Percentiles rank a stretch among this genome's conserved stretches.
These are phyloP conservation scores for Pythium apleroticum DNA, from an alignment of 352 stramenopile species.

Conservation along the genomic window DNA sequence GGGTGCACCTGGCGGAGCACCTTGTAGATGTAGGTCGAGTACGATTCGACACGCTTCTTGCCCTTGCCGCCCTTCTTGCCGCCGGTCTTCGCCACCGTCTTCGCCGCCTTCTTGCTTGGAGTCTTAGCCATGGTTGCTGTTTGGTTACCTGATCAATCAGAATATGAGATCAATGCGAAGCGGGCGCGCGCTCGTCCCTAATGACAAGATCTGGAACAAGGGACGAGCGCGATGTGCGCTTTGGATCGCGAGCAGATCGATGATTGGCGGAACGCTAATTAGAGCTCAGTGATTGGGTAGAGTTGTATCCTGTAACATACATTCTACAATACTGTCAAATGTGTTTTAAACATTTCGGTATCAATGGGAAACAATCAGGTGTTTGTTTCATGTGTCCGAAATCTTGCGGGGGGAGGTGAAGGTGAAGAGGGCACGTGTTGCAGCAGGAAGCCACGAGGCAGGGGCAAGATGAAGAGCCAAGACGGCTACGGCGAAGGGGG, in stretches of 20 bases:
- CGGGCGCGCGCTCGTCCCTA: constrained; percentile 55
- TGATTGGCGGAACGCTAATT: constrained; percentile 19
- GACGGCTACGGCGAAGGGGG: constrained; percentile 48
- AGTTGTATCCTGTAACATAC: background rate
- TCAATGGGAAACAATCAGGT: constrained; percentile 4
- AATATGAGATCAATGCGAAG: constrained; percentile 97
- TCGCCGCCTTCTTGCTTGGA: constrained; percentile 92
- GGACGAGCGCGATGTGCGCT: constrained; percentile 14
- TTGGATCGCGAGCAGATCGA: background rate
- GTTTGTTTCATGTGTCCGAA: constrained; percentile 23
- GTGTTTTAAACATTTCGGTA: constrained; percentile 18
- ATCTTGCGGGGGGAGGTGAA: constrained; percentile 27
- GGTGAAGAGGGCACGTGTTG: constrained; percentile 25
- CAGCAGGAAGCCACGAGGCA: constrained; percentile 15
- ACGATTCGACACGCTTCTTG: constrained; percentile 89
- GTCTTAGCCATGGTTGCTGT: constrained; percentile 92
- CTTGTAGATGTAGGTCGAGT: constrained; percentile 94
- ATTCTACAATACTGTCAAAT: background rate
- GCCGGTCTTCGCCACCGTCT: constrained; percentile 71
- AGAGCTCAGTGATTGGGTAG: constrained; percentile 3
- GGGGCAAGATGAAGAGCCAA: constrained; percentile 58
- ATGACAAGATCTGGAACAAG: background rate
- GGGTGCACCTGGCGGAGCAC: constrained; percentile 95
- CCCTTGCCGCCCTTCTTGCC: constrained; percentile 74
- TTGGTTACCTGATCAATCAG: constrained; percentile 79